These are phyloP conservation scores for Lablab purpureus DNA, from an alignment of 306 rosid genomes.

Conservation along the genomic window DNA sequence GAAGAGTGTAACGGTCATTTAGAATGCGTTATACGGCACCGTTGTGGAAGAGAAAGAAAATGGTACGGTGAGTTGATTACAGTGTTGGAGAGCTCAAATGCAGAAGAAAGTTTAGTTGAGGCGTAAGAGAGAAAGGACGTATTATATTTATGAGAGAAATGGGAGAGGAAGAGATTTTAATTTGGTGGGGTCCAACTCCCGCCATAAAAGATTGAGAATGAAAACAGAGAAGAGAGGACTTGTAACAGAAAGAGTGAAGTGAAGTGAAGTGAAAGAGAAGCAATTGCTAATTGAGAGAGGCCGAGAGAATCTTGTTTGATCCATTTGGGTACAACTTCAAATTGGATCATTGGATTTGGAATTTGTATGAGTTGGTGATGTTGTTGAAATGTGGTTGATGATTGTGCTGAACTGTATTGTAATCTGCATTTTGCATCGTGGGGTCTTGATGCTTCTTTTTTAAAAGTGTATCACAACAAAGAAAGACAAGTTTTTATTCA, in stretches of 20 bases:
- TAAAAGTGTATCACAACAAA: neutral
- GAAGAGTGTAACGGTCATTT: conserved; percentile 42
- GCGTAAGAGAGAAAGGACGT: conserved; percentile 10
- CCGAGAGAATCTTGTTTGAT: neutral
- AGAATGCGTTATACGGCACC: conserved; percentile 15
- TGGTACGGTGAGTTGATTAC: neutral
- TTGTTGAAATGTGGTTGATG: conserved; percentile 7
- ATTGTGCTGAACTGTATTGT: neutral
- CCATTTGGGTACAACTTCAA: neutral
- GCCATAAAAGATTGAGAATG: conserved; percentile 54
- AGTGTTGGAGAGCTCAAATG: neutral
- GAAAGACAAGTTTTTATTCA: conserved; percentile 18
- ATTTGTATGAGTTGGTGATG: conserved; percentile 1
- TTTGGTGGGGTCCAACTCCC: conserved; percentile 67
- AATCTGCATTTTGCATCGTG: neutral
- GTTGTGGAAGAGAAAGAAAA: conserved; percentile 10
- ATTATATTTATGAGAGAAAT: conserved; percentile 36
- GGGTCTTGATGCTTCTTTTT: neutral
- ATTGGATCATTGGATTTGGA: conserved; percentile 39
- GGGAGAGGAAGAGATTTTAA: conserved; percentile 51
- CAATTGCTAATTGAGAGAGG: neutral
- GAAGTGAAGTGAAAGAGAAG: conserved; percentile 81
- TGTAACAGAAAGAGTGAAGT: conserved; percentile 31
- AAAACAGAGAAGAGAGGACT: neutral
- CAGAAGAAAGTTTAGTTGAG: neutral